phyloP scores from a whole-genome alignment of 1,139 yeast species.

The Suhomyces kunorum region DNA sequence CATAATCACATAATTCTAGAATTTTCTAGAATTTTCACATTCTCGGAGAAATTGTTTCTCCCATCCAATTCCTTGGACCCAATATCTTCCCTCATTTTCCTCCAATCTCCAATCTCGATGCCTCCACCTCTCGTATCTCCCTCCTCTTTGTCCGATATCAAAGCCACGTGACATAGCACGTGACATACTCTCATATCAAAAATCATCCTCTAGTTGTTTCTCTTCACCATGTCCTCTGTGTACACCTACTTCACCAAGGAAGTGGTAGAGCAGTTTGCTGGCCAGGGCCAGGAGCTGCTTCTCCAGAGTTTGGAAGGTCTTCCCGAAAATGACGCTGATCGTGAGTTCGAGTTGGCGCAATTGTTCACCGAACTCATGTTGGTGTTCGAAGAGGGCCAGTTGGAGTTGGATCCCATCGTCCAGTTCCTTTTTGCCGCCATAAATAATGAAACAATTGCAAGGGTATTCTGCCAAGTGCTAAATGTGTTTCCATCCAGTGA shows the following conservation, averaged over 20 bases:
- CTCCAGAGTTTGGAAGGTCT: conserved; percentile 27
- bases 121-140: too few species aligned
- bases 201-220: not conserved
- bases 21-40: too few species aligned
- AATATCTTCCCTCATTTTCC: not conserved
- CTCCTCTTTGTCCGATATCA: too few species aligned
- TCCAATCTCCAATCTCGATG: not conserved
- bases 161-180: conserved; percentile 1
- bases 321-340: conserved; percentile 10
- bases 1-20: too few species aligned
- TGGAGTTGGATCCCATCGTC: conserved; percentile 27
- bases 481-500: conserved; percentile 45
- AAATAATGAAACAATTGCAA: conserved; percentile 36
- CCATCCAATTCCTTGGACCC: too few species aligned
- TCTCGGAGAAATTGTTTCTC: too few species aligned
- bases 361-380: conserved; percentile 43
- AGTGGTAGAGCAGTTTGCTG: conserved; percentile 30
- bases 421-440: conserved; percentile 34
- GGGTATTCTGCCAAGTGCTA: conserved; percentile 46
- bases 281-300: conserved; percentile 31
- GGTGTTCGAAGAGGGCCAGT: conserved; percentile 28
- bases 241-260: conserved; percentile 32
- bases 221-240: conserved; percentile 7
- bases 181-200: not conserved
- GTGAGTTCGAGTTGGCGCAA: conserved; percentile 15